Percentiles rank a stretch among this genome's conserved stretches.
Conservation (phyloP, 2,329 filamentous ascomycete species). For the Penicillium sp. region DNA sequence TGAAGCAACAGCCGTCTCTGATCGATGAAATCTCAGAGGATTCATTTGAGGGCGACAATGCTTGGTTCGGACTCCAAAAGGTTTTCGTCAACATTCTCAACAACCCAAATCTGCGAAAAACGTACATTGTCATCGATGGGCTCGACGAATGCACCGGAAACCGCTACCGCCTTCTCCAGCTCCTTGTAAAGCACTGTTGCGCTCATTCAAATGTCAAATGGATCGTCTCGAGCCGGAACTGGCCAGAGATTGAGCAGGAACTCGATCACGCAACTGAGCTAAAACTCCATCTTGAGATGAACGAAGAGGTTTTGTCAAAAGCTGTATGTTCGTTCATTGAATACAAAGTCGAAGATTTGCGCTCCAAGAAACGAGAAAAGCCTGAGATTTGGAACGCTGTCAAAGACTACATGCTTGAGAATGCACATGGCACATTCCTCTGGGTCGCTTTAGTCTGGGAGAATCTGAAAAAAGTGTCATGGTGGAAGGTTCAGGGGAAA, state of each 20-base stretch:
- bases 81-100: constrained; percentile 46
- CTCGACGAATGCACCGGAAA: not conserved
- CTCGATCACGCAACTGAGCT: constrained; percentile 37
- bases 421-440: constrained; percentile 21
- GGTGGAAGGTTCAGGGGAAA: not conserved
- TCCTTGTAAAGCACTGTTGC: constrained; percentile 28
- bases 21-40: constrained; percentile 22
- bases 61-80: constrained; percentile 37
- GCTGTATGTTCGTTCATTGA: constrained; percentile 1
- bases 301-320: constrained; percentile 2
- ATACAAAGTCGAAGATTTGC: not conserved
- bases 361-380: constrained; percentile 1
- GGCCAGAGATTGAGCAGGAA: constrained; percentile 33
- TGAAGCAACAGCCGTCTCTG: not conserved
- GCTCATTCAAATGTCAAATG: not conserved
- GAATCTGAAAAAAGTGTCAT: constrained; percentile 20
- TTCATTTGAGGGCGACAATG: constrained; percentile 46
- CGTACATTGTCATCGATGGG: constrained; percentile 27
- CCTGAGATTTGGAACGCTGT: constrained; percentile 14
- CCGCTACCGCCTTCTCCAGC: not conserved
- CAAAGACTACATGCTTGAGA: constrained; percentile 1
- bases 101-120: constrained; percentile 30
- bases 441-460: constrained; percentile 43
- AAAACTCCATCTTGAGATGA: constrained; percentile 1
- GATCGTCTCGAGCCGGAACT: constrained; percentile 1